Conservation (phyloP, 768 basidiomycete species). For the Calocera viscosa region DNA sequence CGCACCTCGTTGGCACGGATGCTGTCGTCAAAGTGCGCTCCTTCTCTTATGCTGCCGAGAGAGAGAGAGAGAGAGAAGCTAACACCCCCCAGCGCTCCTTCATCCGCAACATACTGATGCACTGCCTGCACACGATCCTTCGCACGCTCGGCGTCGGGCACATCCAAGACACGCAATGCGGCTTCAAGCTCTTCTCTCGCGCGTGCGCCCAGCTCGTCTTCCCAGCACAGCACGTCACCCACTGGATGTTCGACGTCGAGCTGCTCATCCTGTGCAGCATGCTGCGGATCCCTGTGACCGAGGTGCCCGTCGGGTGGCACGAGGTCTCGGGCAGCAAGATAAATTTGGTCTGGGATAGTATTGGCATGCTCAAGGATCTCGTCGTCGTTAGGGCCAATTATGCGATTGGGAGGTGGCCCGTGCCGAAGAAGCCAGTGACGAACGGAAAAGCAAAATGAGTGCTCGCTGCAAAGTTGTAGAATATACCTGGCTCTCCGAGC, state of each 20-base stretch:
- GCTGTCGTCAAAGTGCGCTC: conserved; percentile 80
- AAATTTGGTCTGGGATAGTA: conserved; percentile 65
- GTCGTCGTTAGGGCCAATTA: conserved; percentile 74
- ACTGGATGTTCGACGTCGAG: conserved; percentile 97
- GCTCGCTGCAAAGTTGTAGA: background rate
- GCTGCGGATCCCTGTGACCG: conserved; percentile 61
- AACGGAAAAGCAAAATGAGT: background rate
- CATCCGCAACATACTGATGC: conserved; percentile 86
- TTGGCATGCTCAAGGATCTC: conserved; percentile 84
- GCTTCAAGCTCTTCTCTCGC: conserved; percentile 91
- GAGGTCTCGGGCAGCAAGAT: conserved; percentile 90
- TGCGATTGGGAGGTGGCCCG: conserved; percentile 60
- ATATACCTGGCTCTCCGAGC: background rate
- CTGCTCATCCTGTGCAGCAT: conserved; percentile 74
- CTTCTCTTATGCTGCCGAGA: no score
- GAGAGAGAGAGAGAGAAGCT: background rate
- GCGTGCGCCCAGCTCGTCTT: conserved; percentile 69
- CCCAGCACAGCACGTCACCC: conserved; percentile 70
- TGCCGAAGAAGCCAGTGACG: background rate
- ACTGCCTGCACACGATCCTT: conserved; percentile 79
- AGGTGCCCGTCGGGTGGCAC: conserved; percentile 86
- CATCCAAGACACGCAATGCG: conserved; percentile 90
- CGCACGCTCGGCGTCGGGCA: conserved; percentile 80
- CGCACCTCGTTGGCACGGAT: conserved; percentile 82
- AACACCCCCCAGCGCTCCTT: conserved; percentile 53